A percentile compares a stretch with the other conserved stretches of the same genome.
These are phyloP conservation scores for Cyberlindnera lachancei DNA, from an alignment of 805 yeast species.

Conservation along the genomic window DNA sequence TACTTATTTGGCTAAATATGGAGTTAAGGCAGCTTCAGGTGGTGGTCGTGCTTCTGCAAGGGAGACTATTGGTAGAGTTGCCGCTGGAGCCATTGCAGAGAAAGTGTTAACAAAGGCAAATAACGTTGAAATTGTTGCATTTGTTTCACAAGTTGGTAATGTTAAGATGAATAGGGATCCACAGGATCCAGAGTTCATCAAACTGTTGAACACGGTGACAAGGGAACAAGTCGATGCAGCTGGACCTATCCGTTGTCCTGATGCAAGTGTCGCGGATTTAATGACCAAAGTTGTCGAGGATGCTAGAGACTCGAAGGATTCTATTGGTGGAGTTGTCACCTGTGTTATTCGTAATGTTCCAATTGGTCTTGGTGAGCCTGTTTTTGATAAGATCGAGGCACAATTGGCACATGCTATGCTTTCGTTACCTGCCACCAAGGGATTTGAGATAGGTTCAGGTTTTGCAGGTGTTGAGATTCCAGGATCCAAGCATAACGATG, in stretches of 20 bases:
- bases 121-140: constrained; percentile 90
- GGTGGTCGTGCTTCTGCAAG: constrained; percentile 98
- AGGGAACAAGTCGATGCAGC: constrained; percentile 81
- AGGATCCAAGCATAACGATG: constrained; percentile 92
- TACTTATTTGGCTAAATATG: constrained; percentile 87
- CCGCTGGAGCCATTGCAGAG: constrained; percentile 98
- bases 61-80: constrained; percentile 97
- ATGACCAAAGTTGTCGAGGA: constrained; percentile 87
- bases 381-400: constrained; percentile 95
- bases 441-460: constrained; percentile 96
- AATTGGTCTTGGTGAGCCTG: constrained; percentile 95
- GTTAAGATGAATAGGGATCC: constrained; percentile 72
- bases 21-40: constrained; percentile 88
- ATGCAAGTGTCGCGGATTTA: constrained; percentile 52
- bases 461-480: constrained; percentile 84
- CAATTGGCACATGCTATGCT: constrained; percentile 95
- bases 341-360: constrained; percentile 95
- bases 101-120: constrained; percentile 71
- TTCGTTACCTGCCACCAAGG: constrained; percentile 96
- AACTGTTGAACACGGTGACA: constrained; percentile 66
- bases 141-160: constrained; percentile 88
- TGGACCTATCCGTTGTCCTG: constrained; percentile 95
- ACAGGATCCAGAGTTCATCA: constrained; percentile 52
- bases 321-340: constrained; percentile 96
- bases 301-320: constrained; percentile 79